phyloP scores from a whole-genome alignment of 345 rosid genomes.

The Lepidium aucheri region DNA sequence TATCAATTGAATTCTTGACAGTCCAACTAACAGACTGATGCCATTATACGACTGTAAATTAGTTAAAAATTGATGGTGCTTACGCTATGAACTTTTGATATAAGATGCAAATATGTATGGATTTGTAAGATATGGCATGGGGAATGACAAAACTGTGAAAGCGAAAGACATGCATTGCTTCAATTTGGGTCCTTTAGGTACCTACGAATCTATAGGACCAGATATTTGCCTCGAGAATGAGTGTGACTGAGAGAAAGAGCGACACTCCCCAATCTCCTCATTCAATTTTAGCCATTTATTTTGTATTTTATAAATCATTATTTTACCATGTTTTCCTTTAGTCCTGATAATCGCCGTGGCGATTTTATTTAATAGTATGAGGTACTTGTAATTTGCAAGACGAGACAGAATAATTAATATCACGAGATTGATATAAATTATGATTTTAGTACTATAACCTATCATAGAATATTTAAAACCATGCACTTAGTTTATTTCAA shows the following conservation, averaged over 20 bases:
- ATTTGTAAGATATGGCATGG: conserved; percentile 7
- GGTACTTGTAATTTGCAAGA: no score
- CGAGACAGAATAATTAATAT: no score
- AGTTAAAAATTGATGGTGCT: background rate
- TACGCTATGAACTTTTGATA: background rate
- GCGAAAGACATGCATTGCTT: conserved; percentile 33
- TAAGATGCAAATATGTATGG: background rate
- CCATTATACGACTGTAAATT: background rate
- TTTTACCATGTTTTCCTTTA: background rate
- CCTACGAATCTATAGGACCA: conserved; percentile 27
- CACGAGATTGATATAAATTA: no score
- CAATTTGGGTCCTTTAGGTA: conserved; percentile 19
- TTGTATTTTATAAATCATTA: background rate
- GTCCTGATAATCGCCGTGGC: no score
- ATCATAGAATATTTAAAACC: no score
- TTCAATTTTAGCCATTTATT: background rate
- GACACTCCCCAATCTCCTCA: conserved; percentile 17
- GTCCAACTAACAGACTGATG: background rate
- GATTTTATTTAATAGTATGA: no score
- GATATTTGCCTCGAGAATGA: conserved; percentile 26
- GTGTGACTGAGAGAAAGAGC: background rate
- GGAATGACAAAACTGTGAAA: conserved; percentile 25
- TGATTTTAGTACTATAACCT: no score
- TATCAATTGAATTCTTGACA: background rate
- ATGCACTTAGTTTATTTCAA: no score